A percentile compares a stretch with the other conserved stretches of the same genome.
These are phyloP conservation scores for Botrytis aclada DNA, from an alignment of 2,329 filamentous ascomycete species.

Conservation along the genomic window DNA sequence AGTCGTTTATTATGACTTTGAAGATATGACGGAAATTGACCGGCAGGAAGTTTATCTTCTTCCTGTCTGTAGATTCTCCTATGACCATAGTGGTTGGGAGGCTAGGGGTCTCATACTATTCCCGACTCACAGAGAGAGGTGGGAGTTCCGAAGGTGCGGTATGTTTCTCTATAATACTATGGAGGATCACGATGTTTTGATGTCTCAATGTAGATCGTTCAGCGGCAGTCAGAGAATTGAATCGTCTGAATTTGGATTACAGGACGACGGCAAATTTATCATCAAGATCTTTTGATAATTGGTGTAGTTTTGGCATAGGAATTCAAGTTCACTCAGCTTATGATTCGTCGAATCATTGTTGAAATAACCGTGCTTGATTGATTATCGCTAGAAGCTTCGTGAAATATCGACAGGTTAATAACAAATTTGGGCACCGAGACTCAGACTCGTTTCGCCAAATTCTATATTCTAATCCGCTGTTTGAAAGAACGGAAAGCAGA, in stretches of 20 bases:
- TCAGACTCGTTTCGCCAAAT: rapidly evolving
- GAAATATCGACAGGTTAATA: no score
- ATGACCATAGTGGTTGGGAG: no score
- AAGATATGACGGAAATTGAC: not conserved
- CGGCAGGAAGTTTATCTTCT: not conserved
- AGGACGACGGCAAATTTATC: not conserved
- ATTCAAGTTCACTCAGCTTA: no score
- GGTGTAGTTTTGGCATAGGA: not conserved
- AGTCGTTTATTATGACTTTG: not conserved
- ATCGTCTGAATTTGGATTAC: not conserved
- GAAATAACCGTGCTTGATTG: no score
- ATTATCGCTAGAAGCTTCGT: no score
- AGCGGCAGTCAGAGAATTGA: not conserved
- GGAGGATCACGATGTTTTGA: rapidly evolving
- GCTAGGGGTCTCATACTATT: not conserved
- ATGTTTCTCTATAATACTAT: rapidly evolving
- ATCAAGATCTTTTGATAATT: not conserved
- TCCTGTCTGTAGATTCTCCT: not conserved
- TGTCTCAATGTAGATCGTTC: not conserved
- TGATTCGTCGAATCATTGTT: no score
- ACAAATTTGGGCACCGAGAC: not conserved
- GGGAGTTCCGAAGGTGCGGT: not conserved
- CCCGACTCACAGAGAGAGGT: not conserved
- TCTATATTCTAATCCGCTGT: not conserved
- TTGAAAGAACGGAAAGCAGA: rapidly evolving